Conservation (phyloP, 2,329 filamentous ascomycete genomes). For the Pseudogymnoascus sp. region DNA sequence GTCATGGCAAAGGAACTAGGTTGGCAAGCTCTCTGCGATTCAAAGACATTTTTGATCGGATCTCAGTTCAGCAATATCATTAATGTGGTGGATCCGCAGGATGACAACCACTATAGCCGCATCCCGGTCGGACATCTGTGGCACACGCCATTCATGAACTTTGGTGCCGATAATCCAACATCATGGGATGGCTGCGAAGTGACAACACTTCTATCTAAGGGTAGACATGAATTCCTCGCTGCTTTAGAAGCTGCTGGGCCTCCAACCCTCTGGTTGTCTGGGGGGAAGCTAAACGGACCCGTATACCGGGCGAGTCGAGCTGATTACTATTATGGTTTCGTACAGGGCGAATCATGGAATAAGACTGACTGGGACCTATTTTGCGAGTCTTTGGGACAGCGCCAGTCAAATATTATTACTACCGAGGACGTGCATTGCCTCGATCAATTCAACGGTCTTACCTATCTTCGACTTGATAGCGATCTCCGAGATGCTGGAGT, state of each 20-base stretch:
- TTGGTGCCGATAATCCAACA: neutral
- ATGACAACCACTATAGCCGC: neutral
- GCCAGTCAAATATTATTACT: neutral
- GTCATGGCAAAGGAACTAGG: constrained; percentile 15
- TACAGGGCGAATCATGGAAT: neutral
- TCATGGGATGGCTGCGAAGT: neutral
- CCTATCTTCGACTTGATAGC: neutral
- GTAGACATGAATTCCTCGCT: neutral
- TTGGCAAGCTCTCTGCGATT: constrained; percentile 17
- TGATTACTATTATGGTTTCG: neutral
- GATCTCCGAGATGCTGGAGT: neutral
- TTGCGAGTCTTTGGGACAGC: neutral
- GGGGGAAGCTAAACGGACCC: neutral
- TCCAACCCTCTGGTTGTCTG: neutral
- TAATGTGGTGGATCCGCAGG: neutral
- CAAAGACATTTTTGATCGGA: neutral
- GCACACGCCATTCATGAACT: neutral
- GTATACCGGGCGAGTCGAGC: neutral
- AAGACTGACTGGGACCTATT: neutral
- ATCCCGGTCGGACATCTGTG: neutral
- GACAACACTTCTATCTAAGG: neutral
- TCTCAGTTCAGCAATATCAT: neutral
- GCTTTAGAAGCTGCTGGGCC: neutral
- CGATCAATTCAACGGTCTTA: neutral
- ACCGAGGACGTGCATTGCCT: neutral